Evolutionary conservation across 148 eudicot species (phyloP), one percentile per base, ranked within the genome.

Genomic region (Salicornia ramosissima): DNA sequence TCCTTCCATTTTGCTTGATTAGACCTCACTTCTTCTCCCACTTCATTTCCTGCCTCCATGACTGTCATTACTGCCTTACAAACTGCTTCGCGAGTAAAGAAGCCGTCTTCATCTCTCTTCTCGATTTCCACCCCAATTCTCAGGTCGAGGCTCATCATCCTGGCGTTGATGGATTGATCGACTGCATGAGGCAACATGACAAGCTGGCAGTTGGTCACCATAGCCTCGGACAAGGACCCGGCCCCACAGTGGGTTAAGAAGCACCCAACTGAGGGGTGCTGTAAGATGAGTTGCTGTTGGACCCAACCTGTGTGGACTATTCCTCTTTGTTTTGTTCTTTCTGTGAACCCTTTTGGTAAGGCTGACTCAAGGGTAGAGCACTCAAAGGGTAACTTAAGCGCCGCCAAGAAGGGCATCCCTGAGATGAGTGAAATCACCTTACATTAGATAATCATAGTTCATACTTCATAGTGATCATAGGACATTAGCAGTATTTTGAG

Each of bases 181-280:
- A 82, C 85, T 0, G 55, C 68, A 6, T 70, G 74, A 26, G 87
- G 90, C 63, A 86, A 16, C 64, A 81, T 73, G 49, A 84, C 86
- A 62, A 86, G 45, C 25, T 80, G 84, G 67, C 90, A 86, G 45
- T 78, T 60, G 53, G 66, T 84, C 16, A 78, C 77, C 78, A 86
- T 54, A 6, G 81, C 84, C 71, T 86, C 90, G 2, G 76, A 76
- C n/a, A 86, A 43, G 5, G 88, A 84, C 2, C 83, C 84, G 11
- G 61, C 82, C 6, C 90, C 88, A 22, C 83, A 80, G 55, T 86
- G 88, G 7, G 84, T 83, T 33, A 86, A 65, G 51, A 77, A 81
- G 65, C 87, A 86, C 28, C 87, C 90, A 6, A 86, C 81, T 0
- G 86, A 78, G 24, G 82, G 61, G 63, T 84, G 90, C 6, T 63